phyloP scores from a whole-genome alignment of 1,284 basidiomycete genomes.

The Paramarasmius palmivorus region DNA sequence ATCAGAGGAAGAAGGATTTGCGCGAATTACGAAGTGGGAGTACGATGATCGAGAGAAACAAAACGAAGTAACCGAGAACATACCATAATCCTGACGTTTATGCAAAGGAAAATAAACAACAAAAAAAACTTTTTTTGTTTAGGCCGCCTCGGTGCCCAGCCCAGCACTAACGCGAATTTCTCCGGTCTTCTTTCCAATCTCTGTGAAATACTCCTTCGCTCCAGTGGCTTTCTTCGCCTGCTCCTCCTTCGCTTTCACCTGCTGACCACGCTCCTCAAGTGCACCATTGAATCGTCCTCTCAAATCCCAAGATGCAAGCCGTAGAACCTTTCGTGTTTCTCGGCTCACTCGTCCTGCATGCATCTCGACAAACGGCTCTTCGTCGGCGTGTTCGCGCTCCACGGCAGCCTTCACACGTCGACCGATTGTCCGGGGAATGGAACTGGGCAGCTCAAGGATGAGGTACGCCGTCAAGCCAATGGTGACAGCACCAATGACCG shows the following conservation, averaged over 20 bases:
- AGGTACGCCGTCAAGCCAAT: constrained; percentile 83
- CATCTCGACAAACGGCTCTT: constrained; percentile 62
- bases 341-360: constrained; percentile 76
- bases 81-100: neutral
- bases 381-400: constrained; percentile 40
- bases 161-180: constrained; percentile 48
- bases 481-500: constrained; percentile 76
- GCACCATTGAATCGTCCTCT: constrained; percentile 82
- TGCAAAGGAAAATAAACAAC: neutral
- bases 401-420: constrained; percentile 71
- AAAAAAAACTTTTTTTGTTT: neutral
- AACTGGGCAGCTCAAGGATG: constrained; percentile 85
- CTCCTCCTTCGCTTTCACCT: constrained; percentile 81
- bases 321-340: constrained; percentile 93
- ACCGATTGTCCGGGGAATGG: constrained; percentile 92
- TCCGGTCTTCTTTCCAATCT: constrained; percentile 58
- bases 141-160: constrained; percentile 18
- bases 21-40: neutral
- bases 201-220: constrained; percentile 76
- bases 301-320: constrained; percentile 92
- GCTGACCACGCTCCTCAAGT: constrained; percentile 75
- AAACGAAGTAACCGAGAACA: neutral
- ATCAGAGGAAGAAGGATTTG: neutral
- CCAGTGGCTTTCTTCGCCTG: constrained; percentile 65
- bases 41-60: neutral